Evolutionary conservation across 805 yeast genomes (phyloP), one percentile per base, ranked within the genome.

Genomic region (Cyberlindnera veronae): DNA sequence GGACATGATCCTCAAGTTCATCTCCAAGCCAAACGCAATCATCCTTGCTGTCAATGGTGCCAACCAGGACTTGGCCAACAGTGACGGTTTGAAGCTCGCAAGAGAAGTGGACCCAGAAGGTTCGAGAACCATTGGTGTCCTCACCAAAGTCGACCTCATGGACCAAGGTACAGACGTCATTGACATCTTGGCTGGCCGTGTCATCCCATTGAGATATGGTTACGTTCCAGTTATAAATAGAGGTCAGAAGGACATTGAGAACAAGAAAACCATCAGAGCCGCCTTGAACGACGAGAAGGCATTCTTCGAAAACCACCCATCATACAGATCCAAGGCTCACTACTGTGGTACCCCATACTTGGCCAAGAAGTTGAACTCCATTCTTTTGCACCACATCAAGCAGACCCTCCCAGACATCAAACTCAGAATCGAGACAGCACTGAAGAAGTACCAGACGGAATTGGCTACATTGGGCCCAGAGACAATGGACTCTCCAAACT

Each of bases 321-420:
- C 95, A 17, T 93, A 93, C 66, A 77, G 88, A 53, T 83, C 93
- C 23, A 93, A 91, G 62, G 91, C 97, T 7, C 95, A 87, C 58
- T 91, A 81, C 68, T 93, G 99, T 66, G 99, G 99, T 63, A 93
- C 99, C n/a, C 97, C 97, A 29, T 93, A 84, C 63, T 72, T 93
- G 60, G 96, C 98, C 38, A 85, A 88, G 61, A 87, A 89, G 65
- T 76, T 93, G 58, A 93, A 87, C 65, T 79, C 84, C 31, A 87
- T 93, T 53, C 74, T 93, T 54, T 73, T 88, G 66, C 88, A 82
- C 60, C 99, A 93, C 66, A 93, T 93, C 63, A 81, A 84, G 63
- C 79, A 82, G 40, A 84, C 89, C 8, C 68, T 84, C 59, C 99
- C 99, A 14, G 98, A 93, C 51, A 93, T 93, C 55, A 93, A 89